Base-by-base conservation (phyloP, 345 rosid species). In the Noccaea caerulescens region DNA sequence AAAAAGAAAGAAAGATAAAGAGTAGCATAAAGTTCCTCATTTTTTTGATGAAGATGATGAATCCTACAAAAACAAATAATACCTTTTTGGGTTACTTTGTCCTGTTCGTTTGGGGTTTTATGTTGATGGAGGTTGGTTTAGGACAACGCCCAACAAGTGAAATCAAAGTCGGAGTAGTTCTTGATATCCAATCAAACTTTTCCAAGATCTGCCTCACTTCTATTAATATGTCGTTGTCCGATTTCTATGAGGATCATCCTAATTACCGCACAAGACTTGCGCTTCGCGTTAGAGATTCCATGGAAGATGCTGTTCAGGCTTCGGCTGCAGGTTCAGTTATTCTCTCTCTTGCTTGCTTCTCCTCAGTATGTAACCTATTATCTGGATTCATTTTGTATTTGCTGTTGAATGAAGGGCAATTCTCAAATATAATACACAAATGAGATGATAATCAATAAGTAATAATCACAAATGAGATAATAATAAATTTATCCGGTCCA, bases 101-200 rank as follows among this genome's bases (percentile, higher is more conserved):
- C 43, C 0, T 60, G 20, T 70, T 41, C 3, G 6, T 71, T 61
- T 71, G 61, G 0, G 4, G 34, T 23, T 49, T 73, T 20, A 1
- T 52, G 36, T 44, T 61, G 25, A 38, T 68, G 23, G 58, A 42
- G 27, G 51, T 61, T 52, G 57, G 74, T 66, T 34, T 59, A 50
- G 74, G 57, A 44, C 49, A 61, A 53, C 7, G 2, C 8, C 59
- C 6, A 58, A 37, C 6, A 34, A 61, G 12, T 49, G 69, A 60
- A 13, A 75, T 80, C 6, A 56, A 68, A 56, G 71, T 82, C 41
- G 83, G 85, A 1, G 73, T 77, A 11, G 72, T 82, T 63, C 81
- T 82, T 52, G 78, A 82, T 64, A 50, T 74, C 41, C 34, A 68
- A 7, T 62, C 81, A 1, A 4, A 10, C 0, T 57, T 70, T 43